Evolutionary conservation across 768 basidiomycete genomes (phyloP).

Genomic region (Solioccasus polychromus): DNA sequence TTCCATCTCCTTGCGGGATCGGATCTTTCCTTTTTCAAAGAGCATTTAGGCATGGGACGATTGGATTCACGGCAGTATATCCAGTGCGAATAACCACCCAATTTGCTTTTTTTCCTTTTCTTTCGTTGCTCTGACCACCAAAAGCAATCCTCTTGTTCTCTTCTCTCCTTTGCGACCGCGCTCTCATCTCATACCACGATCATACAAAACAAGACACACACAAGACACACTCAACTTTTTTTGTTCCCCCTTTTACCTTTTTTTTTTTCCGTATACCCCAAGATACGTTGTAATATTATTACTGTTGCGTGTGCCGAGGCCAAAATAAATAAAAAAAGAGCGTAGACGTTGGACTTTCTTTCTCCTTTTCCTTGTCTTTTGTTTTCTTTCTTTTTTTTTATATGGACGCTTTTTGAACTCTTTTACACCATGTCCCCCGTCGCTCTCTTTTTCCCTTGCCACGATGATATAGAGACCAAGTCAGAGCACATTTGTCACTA

Average conservation of each 20-base stretch:
- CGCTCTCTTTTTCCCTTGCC: too few species aligned
- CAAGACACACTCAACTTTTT: not conserved
- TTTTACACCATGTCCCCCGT: not conserved
- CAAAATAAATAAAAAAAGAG: too few species aligned
- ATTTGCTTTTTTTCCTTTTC: slow-evolving; percentile 18
- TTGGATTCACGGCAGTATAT: slow-evolving; percentile 9
- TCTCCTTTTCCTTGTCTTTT: not conserved
- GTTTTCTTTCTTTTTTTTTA: slow-evolving; percentile 22
- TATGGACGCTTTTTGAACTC: not conserved
- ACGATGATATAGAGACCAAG: too few species aligned
- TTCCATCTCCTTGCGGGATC: slow-evolving; percentile 2
- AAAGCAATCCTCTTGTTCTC: too few species aligned
- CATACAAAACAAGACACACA: too few species aligned
- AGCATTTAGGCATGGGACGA: slow-evolving; percentile 10
- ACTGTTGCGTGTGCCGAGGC: not conserved
- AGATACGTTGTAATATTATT: too few species aligned
- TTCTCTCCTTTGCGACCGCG: too few species aligned
- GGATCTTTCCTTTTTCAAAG: too few species aligned
- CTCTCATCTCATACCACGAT: too few species aligned
- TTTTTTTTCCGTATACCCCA: not conserved
- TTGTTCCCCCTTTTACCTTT: too few species aligned
- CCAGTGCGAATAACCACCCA: slow-evolving; percentile 1
- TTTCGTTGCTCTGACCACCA: not conserved
- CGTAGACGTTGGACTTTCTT: too few species aligned
- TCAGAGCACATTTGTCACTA: too few species aligned